A percentile compares a stretch with the other conserved stretches of the same genome.
Conservation (phyloP, 768 basidiomycete species). For the Coprinellus micaceus region DNA sequence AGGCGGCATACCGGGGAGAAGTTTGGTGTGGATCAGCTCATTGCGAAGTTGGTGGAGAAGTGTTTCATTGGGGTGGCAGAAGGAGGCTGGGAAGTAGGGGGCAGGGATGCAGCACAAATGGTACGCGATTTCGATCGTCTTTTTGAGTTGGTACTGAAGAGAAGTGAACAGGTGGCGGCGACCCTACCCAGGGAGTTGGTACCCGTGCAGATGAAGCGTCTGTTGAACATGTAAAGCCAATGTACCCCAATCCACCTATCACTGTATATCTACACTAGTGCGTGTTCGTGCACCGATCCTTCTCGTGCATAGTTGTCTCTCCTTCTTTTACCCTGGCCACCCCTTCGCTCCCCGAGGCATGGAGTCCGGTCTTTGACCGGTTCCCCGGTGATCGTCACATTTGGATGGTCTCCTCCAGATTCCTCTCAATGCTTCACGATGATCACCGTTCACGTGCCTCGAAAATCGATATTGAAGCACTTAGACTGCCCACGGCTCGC, state of each 20-base stretch:
- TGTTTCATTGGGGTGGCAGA: slow-evolving; percentile 65
- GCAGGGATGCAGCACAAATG: slow-evolving; percentile 58
- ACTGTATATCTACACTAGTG: not conserved
- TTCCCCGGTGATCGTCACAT: not conserved
- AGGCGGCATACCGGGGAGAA: slow-evolving; percentile 64
- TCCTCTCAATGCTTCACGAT: not conserved
- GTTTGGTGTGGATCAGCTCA: slow-evolving; percentile 52
- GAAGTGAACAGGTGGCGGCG: slow-evolving; percentile 28
- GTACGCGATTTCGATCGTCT: slow-evolving; percentile 33
- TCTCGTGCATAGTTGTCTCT: not conserved
- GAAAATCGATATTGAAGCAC: slow-evolving; percentile 52
- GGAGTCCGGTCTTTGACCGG: slow-evolving; percentile 1
- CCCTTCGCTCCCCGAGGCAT: not conserved
- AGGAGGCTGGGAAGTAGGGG: slow-evolving; percentile 86
- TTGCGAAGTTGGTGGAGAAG: slow-evolving; percentile 52
- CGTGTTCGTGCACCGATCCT: not conserved
- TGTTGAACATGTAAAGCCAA: slow-evolving; percentile 10
- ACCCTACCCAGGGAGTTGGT: slow-evolving; percentile 35
- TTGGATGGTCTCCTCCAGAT: not conserved
- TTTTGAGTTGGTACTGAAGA: slow-evolving; percentile 17
- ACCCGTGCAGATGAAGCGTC: slow-evolving; percentile 20
- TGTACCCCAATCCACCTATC: too few species aligned
- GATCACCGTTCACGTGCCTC: slow-evolving; percentile 29
- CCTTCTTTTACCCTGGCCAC: too few species aligned
- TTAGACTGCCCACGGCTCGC: slow-evolving; percentile 45